Base-by-base conservation (phyloP, 257 asterid species). In the Salvia splendens region DNA sequence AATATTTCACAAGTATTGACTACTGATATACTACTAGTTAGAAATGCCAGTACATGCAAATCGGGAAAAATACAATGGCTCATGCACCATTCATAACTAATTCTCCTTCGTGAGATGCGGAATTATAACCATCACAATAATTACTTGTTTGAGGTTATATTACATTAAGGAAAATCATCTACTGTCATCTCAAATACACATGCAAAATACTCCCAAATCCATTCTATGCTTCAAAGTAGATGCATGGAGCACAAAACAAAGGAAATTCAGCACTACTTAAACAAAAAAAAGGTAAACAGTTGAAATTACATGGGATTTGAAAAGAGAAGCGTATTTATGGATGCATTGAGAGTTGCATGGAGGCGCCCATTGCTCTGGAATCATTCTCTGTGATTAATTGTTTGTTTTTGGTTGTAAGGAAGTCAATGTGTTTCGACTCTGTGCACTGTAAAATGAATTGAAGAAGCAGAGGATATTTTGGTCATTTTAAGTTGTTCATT, bases 291-390 rank as follows among this genome's bases (percentile, higher is more conserved):
- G 10, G 7, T 2, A 40, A 40, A 40, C 8, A 40, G 8, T 0
- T 40, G 8, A 40, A 7, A 40, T 73, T 80, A 92, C 96, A 89
- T 30, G 98, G 96, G 57, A 89, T 92, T 79, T 92, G 92, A 77
- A 76, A 79, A 88, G 91, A 70, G 90, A 75, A 7, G 92, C 85
- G 75, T 82, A 89, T 72, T 89, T 87, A 64, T 72, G 79, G 59
- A 95, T 92, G 89, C 96, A 92, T 75, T 84, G 82, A 58, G 72
- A 76, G 83, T 89, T 89, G 74, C 96, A 89, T 36, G 95, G 98
- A 65, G 92, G 95, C 42, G 91, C 69, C 95, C 95, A 91, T 43
- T 86, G 78, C 74, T 78, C 85, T 6, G 94, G 87, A 61, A 78
- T 79, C 88, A 88, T 84, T 67, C 73, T 70, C 8, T 55, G 11